Evolutionary conservation across 116 monocot genomes (phyloP).

Genomic region (Posidonia oceanica): DNA sequence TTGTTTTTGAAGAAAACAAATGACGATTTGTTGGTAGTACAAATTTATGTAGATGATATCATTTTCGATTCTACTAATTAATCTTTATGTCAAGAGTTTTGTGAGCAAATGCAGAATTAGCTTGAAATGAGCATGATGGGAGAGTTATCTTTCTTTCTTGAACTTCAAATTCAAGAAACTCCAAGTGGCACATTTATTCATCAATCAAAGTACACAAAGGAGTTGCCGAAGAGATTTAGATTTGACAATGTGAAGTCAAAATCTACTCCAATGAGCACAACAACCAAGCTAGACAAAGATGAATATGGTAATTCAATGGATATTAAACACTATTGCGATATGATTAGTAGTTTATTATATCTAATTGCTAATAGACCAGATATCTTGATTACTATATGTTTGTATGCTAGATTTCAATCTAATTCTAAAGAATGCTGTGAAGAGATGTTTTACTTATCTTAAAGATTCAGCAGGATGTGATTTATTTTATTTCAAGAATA

Average conservation of each 20-base stretch:
- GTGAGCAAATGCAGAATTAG: background rate
- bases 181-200: background rate
- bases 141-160: background rate
- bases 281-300: too few species aligned
- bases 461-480: background rate
- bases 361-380: too few species aligned
- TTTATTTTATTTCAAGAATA: background rate
- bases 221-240: background rate
- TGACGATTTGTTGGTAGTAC: background rate
- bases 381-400: background rate
- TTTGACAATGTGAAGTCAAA: background rate
- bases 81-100: background rate
- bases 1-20: background rate
- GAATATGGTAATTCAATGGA: background rate
- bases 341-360: background rate
- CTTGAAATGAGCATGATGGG: slow-evolving; percentile 3
- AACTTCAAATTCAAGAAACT: background rate
- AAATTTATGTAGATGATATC: slow-evolving; percentile 8
- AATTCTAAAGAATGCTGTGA: background rate
- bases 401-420: background rate
- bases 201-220: background rate
- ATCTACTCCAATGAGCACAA: too few species aligned
- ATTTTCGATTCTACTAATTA: background rate
- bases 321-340: background rate
- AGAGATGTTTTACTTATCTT: too few species aligned